Evolutionary conservation across 306 rosid genomes (phyloP), one percentile per base, ranked within the genome.

Genomic region (Begonia loranthoides): DNA sequence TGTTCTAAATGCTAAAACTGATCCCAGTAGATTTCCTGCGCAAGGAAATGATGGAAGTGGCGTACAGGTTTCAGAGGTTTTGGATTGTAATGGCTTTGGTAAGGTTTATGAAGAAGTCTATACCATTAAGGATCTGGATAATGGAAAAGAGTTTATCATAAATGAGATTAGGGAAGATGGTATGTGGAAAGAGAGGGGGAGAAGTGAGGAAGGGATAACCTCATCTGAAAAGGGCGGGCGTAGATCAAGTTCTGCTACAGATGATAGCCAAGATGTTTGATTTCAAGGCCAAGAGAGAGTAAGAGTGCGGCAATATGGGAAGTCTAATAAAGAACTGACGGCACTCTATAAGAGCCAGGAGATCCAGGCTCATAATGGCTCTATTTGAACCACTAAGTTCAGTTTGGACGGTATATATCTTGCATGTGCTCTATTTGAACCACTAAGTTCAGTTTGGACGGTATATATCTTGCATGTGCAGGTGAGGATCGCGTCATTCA

Each of bases 401-500:
- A 90, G 99, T 68, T 74, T 90, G 77, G 95, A 90, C 57, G 99
- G 99, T n/a, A 80, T 80, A 62, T 82, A 78, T 60, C 75, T 90
- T 46, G 99, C 99, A 0, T 85, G 95, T 70, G 95, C 60, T 82
- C 92, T 0, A 86, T 90, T 45, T 90, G 99, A 95, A 82, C 80
- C 45, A 80, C 86, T 44, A 86, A 78, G 83, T 90, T 90, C 67
- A 90, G 99, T 68, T 74, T 90, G 77, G 95, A 90, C 57, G 99
- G 99, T n/a, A 80, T 80, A 62, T 82, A 78, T 60, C 75, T 90
- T 46, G 99, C 99, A 0, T 85, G 95, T 70, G 99, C 99, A 0
- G 99, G 99, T 34, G 99, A 90, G 83, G 99, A 90, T 69, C 53
- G 94, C 45, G 87, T 80, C 43, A 90, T 90, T 70, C 99, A 86